Base-by-base conservation (phyloP, 1,284 basidiomycete genomes). In the Amylostereum areolatum region DNA sequence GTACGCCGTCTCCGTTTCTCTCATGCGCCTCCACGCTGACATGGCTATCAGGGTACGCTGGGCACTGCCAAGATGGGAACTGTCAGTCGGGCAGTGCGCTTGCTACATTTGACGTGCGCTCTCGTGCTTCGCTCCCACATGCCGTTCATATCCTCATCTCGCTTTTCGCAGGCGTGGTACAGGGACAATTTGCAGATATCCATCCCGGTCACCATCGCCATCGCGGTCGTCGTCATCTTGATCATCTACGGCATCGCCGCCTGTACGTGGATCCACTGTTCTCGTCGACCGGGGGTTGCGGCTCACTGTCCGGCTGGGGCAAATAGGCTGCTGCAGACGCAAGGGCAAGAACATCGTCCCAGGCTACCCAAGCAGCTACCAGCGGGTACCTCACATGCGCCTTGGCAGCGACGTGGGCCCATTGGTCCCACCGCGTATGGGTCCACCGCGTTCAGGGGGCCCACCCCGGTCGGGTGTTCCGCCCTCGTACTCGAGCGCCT, bases 121-220 rank as follows among this genome's bases (percentile, higher is more conserved):
- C 36, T 28, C 10, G 9, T 27, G 30, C 29, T 51, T 36, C 27
- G 45, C 8, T 29, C 3, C 12, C 27, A 28, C 25, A 43, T 28
- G 31, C 48, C 42, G 30, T 50, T 52, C 42, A 24, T 37, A 46
- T 42, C 46, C 32, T 42, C 24, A 6, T 44, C 42, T n/a, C n/a
- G n/a, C n/a, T n/a, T n/a, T 47, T 45, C 47, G 41, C 62, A 81
- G 74, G 72, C 85, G 2, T 87, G 85, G 86, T 90, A 89, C 64
- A 70, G 66, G 3, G 73, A 83, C 55, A 91, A 93, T 68, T 74
- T 89, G 10, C 83, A 90, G 60, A 89, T 92, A 51, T 71, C 87
- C 24, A 86, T 92, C 55, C 89, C 90, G 10, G 81, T 92, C 39
- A 89, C 89, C 0, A 68, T 93, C 48, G 81, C 85, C 24, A 86